Conservation (phyloP, 306 rosid species). For the Glycine latifolia region DNA sequence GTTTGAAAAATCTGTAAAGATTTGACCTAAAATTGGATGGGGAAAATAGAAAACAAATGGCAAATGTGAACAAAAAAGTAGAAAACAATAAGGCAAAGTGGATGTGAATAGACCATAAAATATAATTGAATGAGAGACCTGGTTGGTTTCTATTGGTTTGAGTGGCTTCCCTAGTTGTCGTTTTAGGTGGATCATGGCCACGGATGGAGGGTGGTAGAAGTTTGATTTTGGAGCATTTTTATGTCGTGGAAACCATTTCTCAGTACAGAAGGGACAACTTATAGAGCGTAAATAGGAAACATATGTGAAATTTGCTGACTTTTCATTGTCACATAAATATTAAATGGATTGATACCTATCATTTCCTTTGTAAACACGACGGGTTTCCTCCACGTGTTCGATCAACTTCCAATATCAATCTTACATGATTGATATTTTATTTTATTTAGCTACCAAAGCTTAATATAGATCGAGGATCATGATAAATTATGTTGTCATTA, state of each 20-base stretch:
- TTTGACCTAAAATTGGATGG: constrained; percentile 42
- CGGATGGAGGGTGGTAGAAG: neutral
- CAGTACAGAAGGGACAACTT: constrained; percentile 7
- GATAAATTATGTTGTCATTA: constrained; percentile 9
- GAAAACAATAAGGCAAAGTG: no score
- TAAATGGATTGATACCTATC: constrained; percentile 22
- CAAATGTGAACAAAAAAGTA: no score
- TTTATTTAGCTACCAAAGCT: neutral
- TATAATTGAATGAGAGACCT: neutral
- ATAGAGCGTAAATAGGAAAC: neutral
- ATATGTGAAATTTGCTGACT: constrained; percentile 39
- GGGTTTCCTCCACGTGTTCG: constrained; percentile 46
- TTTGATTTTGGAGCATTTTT: constrained; percentile 24
- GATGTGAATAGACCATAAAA: no score
- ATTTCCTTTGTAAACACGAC: neutral
- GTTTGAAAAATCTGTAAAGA: constrained; percentile 16
- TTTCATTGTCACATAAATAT: constrained; percentile 28
- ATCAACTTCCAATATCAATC: constrained; percentile 30
- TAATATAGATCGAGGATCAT: neutral
- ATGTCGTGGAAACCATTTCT: constrained; percentile 48
- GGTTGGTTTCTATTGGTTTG: constrained; percentile 43
- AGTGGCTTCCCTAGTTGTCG: constrained; percentile 10
- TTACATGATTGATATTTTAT: neutral
- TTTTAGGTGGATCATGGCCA: constrained; percentile 25
- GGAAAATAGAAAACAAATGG: neutral